Conservation (phyloP, 2,329 filamentous ascomycete genomes). For the Zelopaecilomyces penicillatus region DNA sequence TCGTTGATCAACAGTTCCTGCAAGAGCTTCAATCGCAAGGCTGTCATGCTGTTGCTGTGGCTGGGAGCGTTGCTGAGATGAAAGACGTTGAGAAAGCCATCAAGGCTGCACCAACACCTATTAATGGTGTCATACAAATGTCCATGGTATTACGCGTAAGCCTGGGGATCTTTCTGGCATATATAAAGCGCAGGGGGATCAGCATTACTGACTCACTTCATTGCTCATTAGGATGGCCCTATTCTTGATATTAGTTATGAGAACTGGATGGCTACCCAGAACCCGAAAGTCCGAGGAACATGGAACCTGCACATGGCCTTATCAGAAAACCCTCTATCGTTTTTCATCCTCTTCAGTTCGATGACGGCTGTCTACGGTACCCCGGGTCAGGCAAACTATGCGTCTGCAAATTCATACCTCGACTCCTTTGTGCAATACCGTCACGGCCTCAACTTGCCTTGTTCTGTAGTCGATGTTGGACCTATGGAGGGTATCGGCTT, state of each 20-base stretch:
- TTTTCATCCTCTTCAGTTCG: constrained; percentile 23
- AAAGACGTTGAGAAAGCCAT: not conserved
- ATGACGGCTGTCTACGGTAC: constrained; percentile 16
- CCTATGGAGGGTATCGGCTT: constrained; percentile 30
- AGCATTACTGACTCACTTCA: no score
- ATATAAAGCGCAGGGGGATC: not conserved
- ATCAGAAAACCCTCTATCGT: constrained; percentile 12
- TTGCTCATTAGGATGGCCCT: no score
- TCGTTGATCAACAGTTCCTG: not conserved
- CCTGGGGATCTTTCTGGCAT: not conserved
- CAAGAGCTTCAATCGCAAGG: not conserved
- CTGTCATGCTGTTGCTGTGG: not conserved
- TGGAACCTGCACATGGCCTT: constrained; percentile 23
- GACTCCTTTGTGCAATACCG: constrained; percentile 31
- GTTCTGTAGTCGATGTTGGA: constrained; percentile 28
- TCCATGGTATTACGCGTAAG: not conserved
- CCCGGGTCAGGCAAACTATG: constrained; percentile 25
- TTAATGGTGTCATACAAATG: not conserved
- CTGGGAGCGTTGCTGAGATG: not conserved
- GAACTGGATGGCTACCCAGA: constrained; percentile 16
- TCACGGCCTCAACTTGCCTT: constrained; percentile 24
- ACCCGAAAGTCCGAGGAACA: constrained; percentile 23
- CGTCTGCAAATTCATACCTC: constrained; percentile 31
- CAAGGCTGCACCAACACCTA: not conserved
- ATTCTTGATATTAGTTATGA: not conserved